Evolutionary conservation across 441 rosid genomes (phyloP), one percentile per base, ranked within the genome.

Genomic region (Francoa sonchifolia): DNA sequence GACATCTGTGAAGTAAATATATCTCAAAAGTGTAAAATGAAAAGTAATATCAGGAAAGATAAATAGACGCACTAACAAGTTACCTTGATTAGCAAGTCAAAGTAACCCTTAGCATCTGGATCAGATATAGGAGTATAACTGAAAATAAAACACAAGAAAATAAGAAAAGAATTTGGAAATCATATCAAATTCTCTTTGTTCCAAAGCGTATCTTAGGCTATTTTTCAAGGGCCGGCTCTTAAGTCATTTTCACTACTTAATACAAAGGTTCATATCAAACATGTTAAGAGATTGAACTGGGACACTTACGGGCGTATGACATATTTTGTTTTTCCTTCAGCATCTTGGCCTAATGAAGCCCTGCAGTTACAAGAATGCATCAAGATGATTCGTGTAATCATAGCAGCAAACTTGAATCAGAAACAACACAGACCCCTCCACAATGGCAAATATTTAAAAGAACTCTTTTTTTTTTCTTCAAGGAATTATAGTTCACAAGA

Each of bases 71-170:
- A 55, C 48, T 16, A 32, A 23, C 33, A 12, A 52, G 61, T 43
- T 65, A 84, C 95, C 95, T 89, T 89, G 36, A 89, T 79, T 55
- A 89, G 62, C 51, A 89, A 67, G 66, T 89, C 97, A 63, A 89
- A 84, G 50, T 73, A 59, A 22, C 97, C 97, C 68, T 79, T 82
- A 25, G 94, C 62, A 48, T 84, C 88, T 42, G 94, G 78, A 39
- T 84, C 95, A 42, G 97, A 89, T 59, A 89, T 81, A 45, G 97
- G 97, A 52, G 97, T 89, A 54, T 89, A 89, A 57, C 97, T 89
- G 73, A 26, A 42, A 11, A 44, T 15, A 35, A 32, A 57, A 40
- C 23, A 48, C 19, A 34, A 36, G 23, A n/a, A 16, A 14, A 25
- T 32, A 1, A 26, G 32, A 38, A 38, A 48, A 37, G 17, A 4